A percentile compares a stretch with the other conserved stretches of the same genome.
Evolutionary conservation across 306 rosid species (phyloP).

Genomic region (Dryas alaskensis): DNA sequence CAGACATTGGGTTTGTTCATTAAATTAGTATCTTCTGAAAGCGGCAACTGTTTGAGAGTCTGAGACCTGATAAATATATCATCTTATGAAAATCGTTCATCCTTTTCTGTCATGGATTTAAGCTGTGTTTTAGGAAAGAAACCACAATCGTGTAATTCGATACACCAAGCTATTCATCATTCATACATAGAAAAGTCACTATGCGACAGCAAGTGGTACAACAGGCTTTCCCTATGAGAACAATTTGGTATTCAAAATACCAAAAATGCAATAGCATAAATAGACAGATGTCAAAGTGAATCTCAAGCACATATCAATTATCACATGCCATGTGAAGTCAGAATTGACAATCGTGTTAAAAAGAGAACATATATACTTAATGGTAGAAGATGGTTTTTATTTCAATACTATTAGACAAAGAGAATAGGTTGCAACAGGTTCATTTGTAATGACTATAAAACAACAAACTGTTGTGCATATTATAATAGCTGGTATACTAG

Average conservation of each 20-base stretch:
- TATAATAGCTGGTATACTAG: background rate
- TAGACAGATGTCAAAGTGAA: background rate
- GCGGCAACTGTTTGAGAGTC: background rate
- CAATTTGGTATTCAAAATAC: background rate
- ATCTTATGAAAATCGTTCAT: too few relatives aligned
- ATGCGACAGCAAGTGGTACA: too few relatives aligned
- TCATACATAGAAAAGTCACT: too few relatives aligned
- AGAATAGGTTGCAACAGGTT: background rate
- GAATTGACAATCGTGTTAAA: background rate
- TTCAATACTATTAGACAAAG: background rate
- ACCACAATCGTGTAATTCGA: too few relatives aligned
- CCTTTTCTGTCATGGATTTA: too few relatives aligned
- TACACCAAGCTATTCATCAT: too few relatives aligned
- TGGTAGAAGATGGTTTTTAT: background rate
- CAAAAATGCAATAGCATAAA: background rate
- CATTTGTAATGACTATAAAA: background rate
- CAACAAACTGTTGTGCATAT: background rate
- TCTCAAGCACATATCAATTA: background rate
- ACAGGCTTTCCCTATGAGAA: background rate
- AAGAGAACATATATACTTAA: background rate
- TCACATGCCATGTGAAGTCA: background rate
- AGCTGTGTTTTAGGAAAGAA: too few relatives aligned
- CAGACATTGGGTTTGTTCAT: background rate
- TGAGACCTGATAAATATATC: too few relatives aligned
- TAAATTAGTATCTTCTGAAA: background rate